phyloP scores from a whole-genome alignment of 768 basidiomycete species.

The Auriscalpium microsporum region DNA sequence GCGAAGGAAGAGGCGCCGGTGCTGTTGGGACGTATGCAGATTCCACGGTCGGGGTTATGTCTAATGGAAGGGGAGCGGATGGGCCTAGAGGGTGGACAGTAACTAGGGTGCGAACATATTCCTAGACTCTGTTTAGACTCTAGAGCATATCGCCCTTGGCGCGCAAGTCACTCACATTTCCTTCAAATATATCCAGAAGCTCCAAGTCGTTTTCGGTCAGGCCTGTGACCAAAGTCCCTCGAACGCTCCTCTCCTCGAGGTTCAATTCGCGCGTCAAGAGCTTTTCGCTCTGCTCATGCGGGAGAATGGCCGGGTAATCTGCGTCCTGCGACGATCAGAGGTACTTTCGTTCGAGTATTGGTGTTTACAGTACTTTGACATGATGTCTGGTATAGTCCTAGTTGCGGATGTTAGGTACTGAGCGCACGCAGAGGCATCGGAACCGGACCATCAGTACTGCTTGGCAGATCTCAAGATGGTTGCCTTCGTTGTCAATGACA shows the following conservation, averaged over 20 bases:
- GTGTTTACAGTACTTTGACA: slow-evolving; percentile 43
- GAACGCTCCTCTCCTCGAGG: slow-evolving; percentile 58
- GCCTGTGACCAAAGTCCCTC: slow-evolving; percentile 73
- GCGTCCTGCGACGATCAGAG: slow-evolving; percentile 30
- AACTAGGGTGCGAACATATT: slow-evolving; percentile 57
- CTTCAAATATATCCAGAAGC: slow-evolving; percentile 79
- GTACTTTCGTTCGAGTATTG: neutral
- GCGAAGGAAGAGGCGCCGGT: slow-evolving; percentile 33
- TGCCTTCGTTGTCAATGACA: slow-evolving; percentile 65
- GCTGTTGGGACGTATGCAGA: slow-evolving; percentile 29
- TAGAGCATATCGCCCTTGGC: neutral
- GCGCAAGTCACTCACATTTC: slow-evolving; percentile 41
- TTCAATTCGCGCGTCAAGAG: slow-evolving; percentile 35
- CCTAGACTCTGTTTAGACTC: slow-evolving; percentile 39
- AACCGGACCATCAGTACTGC: slow-evolving; percentile 62
- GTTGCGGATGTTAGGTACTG: neutral
- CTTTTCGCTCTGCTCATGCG: slow-evolving; percentile 38
- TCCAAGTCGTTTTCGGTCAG: slow-evolving; percentile 54
- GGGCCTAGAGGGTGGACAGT: slow-evolving; percentile 47
- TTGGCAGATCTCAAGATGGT: slow-evolving; percentile 56
- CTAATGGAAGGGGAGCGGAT: slow-evolving; percentile 23
- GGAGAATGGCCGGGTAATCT: slow-evolving; percentile 82
- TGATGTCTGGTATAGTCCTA: slow-evolving; percentile 79
- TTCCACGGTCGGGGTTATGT: slow-evolving; percentile 15
- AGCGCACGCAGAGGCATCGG: neutral